phyloP scores from a whole-genome alignment of 805 yeast genomes.

The Candida dendrica region DNA sequence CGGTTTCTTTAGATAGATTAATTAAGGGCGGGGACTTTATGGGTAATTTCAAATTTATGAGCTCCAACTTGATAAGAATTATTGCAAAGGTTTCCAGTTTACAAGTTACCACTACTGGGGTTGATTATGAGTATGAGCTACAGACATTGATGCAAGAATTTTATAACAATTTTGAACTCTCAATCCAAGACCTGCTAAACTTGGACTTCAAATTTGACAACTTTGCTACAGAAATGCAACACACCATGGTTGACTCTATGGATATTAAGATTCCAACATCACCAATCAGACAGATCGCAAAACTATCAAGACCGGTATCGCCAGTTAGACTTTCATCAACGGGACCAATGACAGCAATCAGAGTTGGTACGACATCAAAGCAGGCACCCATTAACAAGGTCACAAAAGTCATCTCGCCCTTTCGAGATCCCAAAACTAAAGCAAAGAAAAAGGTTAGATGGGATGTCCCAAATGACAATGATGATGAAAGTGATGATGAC shows the following conservation, averaged over 20 bases:
- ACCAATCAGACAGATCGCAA: constrained; percentile 16
- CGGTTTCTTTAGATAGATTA: constrained; percentile 46
- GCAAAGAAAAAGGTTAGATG: constrained; percentile 39
- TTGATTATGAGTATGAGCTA: constrained; percentile 14
- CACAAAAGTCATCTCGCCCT: constrained; percentile 12
- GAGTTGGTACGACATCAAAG: constrained; percentile 13
- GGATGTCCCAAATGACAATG: constrained; percentile 27
- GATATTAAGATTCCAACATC: constrained; percentile 19
- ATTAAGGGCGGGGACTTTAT: constrained; percentile 22
- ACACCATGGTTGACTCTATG: constrained; percentile 11
- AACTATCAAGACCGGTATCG: constrained; percentile 11
- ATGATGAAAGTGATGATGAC: constrained; percentile 6
- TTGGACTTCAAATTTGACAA: constrained; percentile 29
- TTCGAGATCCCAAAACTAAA: constrained; percentile 8
- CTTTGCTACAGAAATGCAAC: constrained; percentile 21
- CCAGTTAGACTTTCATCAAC: constrained; percentile 13
- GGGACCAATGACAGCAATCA: constrained; percentile 5
- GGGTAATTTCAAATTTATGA: constrained; percentile 13
- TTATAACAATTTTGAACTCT: constrained; percentile 14
- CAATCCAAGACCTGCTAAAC: constrained; percentile 17
- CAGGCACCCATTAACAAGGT: constrained; percentile 10
- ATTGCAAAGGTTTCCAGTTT: constrained; percentile 9
- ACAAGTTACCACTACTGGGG: constrained; percentile 2
- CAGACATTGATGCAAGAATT: constrained; percentile 11
- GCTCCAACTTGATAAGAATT: constrained; percentile 8